Evolutionary conservation across 2,329 filamentous ascomycete genomes (phyloP).

Genomic region (Cercospora brassicicola): DNA sequence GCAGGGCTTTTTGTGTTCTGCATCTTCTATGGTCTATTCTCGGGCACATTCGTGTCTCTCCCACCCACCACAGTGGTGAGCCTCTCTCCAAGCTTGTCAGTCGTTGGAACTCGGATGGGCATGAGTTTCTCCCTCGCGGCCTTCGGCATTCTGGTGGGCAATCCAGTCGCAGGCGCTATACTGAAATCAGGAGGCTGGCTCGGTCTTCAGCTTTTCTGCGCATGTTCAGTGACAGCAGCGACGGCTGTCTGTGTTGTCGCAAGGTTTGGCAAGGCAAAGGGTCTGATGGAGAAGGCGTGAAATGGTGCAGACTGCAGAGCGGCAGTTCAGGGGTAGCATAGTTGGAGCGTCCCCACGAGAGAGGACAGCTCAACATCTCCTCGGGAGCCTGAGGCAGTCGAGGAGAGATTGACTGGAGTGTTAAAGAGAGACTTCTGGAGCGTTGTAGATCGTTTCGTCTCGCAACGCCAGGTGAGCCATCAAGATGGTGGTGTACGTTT

Average conservation of each 20-base stretch:
- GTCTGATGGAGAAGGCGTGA: constrained; percentile 3
- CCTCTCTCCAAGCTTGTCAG: constrained; percentile 16
- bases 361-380: too few species aligned
- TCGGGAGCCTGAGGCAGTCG: too few species aligned
- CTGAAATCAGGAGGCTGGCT: not conserved
- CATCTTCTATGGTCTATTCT: constrained; percentile 49
- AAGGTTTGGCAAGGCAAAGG: not conserved
- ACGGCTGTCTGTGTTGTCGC: constrained; percentile 2
- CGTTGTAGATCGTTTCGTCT: too few species aligned
- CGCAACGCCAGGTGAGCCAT: too few species aligned
- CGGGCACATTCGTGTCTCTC: constrained; percentile 45
- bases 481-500: too few species aligned
- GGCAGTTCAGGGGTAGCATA: not conserved
- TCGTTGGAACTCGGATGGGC: constrained; percentile 31
- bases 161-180: constrained; percentile 30
- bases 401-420: too few species aligned
- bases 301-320: not conserved
- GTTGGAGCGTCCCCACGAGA: too few species aligned
- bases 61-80: constrained; percentile 41
- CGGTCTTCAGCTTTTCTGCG: constrained; percentile 4
- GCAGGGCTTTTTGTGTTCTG: constrained; percentile 43
- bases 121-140: constrained; percentile 31
- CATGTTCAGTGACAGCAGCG: not conserved
- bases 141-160: constrained; percentile 30
- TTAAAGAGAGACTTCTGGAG: too few species aligned